Evolutionary conservation across 1,284 basidiomycete genomes (phyloP), one percentile per base, ranked within the genome.

Genomic region (Earliella scabrosa): DNA sequence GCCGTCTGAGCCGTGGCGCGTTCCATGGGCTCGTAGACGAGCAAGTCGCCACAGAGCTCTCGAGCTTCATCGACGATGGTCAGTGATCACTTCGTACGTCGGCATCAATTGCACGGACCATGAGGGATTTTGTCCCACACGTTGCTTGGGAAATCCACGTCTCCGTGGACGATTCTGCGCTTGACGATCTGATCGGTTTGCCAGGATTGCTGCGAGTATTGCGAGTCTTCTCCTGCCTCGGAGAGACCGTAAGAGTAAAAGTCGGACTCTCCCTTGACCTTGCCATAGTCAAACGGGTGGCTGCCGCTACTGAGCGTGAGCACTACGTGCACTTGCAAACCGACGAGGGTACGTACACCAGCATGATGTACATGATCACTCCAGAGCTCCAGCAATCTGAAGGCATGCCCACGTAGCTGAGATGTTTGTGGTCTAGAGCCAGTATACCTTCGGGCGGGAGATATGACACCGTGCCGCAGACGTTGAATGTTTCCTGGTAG

Each of bases 361-460:
- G 76, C 88, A 93, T 92, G 58, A 91, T 85, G 63, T 86, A 92
- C 52, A 93, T 73, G 50, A 90, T 84, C 2, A 93, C 82, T 9
- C 91, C 92, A 10, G 87, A 81, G 61, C 89, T 90, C 92, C 91
- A 94, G 64, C 90, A 92, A 68, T 94, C 92, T 0, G 90, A 82
- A 26, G 87, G 87, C 83, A 92, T 88, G 14, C 90, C 82, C 35
- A 87, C 80, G 63, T 93, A 93, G 46, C 87, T 83, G 46, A 87
- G 72, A 54, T 88, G 77, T 60, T 85, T 85, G 63, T 88, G 77
- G 60, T 90, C 87, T 38, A 92, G 73, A 9, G 89, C 91, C 2
- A 88, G 76, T 26, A 94, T 82, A 8, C 88, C 90, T 72, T 93
- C 92, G 0, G 92, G 92, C 14, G 92, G 90, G n/a, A 94, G 77